Percentiles rank a stretch among this genome's conserved stretches.
Conservation (phyloP, 2,329 filamentous ascomycete species). For the Beauveria asiatica region DNA sequence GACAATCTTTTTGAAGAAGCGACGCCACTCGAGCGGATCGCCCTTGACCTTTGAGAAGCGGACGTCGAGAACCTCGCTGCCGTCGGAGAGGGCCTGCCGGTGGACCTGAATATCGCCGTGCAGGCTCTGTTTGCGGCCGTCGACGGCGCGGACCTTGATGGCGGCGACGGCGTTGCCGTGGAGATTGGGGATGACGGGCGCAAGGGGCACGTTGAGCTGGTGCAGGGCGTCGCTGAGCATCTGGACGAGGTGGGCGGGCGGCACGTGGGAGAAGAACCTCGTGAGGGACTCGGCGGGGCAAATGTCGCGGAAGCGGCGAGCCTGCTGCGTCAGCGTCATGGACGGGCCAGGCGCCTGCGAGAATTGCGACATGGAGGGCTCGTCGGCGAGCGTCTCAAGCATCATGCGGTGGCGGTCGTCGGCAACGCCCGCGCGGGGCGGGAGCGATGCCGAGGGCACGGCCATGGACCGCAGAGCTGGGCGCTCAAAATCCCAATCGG, state of each 20-base stretch:
- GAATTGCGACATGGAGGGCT: conserved; percentile 83
- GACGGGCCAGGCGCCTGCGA: conserved; percentile 69
- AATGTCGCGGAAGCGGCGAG: conserved; percentile 82
- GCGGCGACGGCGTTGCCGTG: conserved; percentile 49
- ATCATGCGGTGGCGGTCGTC: conserved; percentile 32
- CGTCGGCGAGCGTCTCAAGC: conserved; percentile 65
- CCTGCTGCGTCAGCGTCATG: conserved; percentile 78
- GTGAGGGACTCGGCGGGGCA: conserved; percentile 80
- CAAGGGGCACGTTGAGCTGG: conserved; percentile 71
- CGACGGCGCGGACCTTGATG: conserved; percentile 67
- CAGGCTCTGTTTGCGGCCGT: conserved; percentile 62
- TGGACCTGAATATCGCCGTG: conserved; percentile 71
- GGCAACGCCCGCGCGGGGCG: conserved; percentile 21
- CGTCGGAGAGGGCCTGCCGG: conserved; percentile 47
- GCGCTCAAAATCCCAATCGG: conserved; percentile 80
- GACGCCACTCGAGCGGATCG: conserved; percentile 90
- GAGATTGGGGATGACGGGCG: conserved; percentile 36
- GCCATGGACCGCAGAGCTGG: conserved; percentile 50
- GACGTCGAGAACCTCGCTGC: conserved; percentile 65
- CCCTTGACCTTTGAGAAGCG: conserved; percentile 92
- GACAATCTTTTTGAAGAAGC: conserved; percentile 95
- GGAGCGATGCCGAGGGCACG: conserved; percentile 28
- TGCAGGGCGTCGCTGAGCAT: conserved; percentile 76
- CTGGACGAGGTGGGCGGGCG: conserved; percentile 65
- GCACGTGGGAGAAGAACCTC: conserved; percentile 81